Evolutionary conservation across 768 basidiomycete species (phyloP), one percentile per base, ranked within the genome.

Genomic region (Tylopilus rubrobrunneus): DNA sequence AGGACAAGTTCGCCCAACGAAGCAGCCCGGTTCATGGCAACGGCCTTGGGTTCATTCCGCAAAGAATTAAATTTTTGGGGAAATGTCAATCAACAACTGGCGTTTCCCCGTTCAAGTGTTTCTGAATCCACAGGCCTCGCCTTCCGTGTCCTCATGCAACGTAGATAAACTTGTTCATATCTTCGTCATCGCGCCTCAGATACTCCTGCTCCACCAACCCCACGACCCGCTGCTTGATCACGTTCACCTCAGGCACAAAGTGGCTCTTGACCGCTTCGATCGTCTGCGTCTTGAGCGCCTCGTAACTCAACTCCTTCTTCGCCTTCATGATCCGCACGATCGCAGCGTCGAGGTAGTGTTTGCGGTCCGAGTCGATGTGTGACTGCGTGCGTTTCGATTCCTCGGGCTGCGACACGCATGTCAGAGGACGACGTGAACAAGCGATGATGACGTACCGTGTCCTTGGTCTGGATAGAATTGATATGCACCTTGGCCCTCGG

Each of bases 241-340:
- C 79, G 55, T 79, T 78, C 25, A 96, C 87, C 56, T 87, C 84
- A 43, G 95, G 95, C 51, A 83, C 79, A 69, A 98, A 98, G 62
- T 95, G 88, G 39, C 75, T 84, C 71, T 87, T 89, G 45, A 98
- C 91, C 23, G 92, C 87, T 19, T 90, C 86, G 53, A 97, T 84
- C 10, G 91, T 90, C 58, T 85, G 85, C 47, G 83, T 81, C 71
- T 91, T 87, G 62, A 98, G 78, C 59, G 87, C 78, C 61, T 89
- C 84, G 62, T 92, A 84, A 25, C 74, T 76, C 71, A 96, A 75
- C 71, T 89, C 87, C 73, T 96, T 98, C 62, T 83, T 82, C 3
- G 84, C 85, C 69, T 98, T 98, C 93, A 98, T 95, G 64, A 96
- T 84, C 7, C 97, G 86, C 33, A 99, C 96, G 62, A 99, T 95